Evolutionary conservation across 31 red algal genomes (phyloP).

Genomic region (Bonnemaisonia californica): DNA sequence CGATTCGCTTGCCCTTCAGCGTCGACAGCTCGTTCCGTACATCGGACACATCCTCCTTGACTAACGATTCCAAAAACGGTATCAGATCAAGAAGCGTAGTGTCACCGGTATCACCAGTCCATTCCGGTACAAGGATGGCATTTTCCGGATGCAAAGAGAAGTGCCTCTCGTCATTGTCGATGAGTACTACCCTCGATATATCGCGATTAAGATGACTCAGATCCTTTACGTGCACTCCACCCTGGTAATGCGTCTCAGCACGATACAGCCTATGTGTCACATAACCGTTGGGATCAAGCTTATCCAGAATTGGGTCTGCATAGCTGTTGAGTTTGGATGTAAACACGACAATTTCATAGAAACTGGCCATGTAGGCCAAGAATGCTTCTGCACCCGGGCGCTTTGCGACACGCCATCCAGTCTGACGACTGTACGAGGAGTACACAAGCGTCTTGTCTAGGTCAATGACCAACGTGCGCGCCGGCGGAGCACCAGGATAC

Average conservation of each 20-base stretch:
- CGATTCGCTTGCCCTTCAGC: slow-evolving; percentile 13
- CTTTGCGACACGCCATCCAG: slow-evolving; percentile 89
- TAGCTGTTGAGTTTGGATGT: slow-evolving; percentile 64
- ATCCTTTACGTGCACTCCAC: slow-evolving; percentile 86
- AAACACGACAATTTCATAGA: slow-evolving; percentile 94
- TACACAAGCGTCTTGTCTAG: slow-evolving; percentile 87
- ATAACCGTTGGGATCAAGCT: slow-evolving; percentile 81
- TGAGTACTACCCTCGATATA: slow-evolving; percentile 63
- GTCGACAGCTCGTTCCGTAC: slow-evolving; percentile 69
- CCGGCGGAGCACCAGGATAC: slow-evolving; percentile 40
- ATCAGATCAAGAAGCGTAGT: slow-evolving; percentile 78
- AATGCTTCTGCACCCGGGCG: slow-evolving; percentile 94
- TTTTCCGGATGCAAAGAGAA: slow-evolving; percentile 81
- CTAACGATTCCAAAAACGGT: slow-evolving; percentile 79
- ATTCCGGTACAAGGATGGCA: slow-evolving; percentile 72
- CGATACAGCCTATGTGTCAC: slow-evolving; percentile 81
- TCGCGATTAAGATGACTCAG: slow-evolving; percentile 83
- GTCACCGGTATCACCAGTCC: slow-evolving; percentile 71
- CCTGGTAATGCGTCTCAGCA: slow-evolving; percentile 74
- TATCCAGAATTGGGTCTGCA: slow-evolving; percentile 90
- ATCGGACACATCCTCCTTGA: slow-evolving; percentile 74
- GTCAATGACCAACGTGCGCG: slow-evolving; percentile 87
- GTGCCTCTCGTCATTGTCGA: slow-evolving; percentile 67
- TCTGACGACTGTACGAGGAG: slow-evolving; percentile 72
- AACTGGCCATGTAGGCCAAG: slow-evolving; percentile 86